Evolutionary conservation across 768 basidiomycete genomes (phyloP), one percentile per base, ranked within the genome.

Genomic region (Tremella fuciformis): DNA sequence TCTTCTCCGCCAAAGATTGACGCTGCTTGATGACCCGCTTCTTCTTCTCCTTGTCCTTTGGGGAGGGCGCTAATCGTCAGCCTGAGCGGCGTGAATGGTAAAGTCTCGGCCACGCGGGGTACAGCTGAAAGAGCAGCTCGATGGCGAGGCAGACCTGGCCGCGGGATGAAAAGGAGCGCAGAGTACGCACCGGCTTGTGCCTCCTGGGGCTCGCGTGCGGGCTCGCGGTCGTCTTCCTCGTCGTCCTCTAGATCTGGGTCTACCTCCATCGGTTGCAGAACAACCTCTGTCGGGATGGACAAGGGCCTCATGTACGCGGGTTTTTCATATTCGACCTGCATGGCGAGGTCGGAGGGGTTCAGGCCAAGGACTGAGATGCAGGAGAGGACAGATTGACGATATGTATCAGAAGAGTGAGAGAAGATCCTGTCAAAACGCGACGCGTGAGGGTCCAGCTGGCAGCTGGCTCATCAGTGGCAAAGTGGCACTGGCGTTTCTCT

Each of bases 1-100:
- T 62, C 57, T 74, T 74, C 59, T 74, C 72, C 37, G 71, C 59
- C 13, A 73, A 39, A 6, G 68, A 70, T 62, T 73, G 71, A 37
- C 71, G 65, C 25, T 63, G 59, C 47, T 73, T 73, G 41, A 63
- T 64, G 7, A 64, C 53, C 53, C 65, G 34, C 53, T 70, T 70
- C n/a, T 59, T 48, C 44, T 65, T 65, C 9, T 40, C 44, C 46
- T 63, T 63, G 29, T n/a, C n/a, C n/a, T n/a, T n/a, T n/a, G n/a
- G n/a, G n/a, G n/a, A n/a, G n/a, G 55, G 40, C 8, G 49, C 58
- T 46, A 15, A 8, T n/a, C 22, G 42, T 46, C n/a, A 46, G 8
- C 8, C 6, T 8, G 6, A n/a, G n/a, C n/a, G n/a, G n/a, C 39
- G 39, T 41, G 39, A 41, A 11, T 11, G 39, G 11, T 11, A 18